A percentile compares a stretch with the other conserved stretches of the same genome.
Conservation (phyloP, 2,329 filamentous ascomycete genomes). For the Myriosclerotinia scirpicola region DNA sequence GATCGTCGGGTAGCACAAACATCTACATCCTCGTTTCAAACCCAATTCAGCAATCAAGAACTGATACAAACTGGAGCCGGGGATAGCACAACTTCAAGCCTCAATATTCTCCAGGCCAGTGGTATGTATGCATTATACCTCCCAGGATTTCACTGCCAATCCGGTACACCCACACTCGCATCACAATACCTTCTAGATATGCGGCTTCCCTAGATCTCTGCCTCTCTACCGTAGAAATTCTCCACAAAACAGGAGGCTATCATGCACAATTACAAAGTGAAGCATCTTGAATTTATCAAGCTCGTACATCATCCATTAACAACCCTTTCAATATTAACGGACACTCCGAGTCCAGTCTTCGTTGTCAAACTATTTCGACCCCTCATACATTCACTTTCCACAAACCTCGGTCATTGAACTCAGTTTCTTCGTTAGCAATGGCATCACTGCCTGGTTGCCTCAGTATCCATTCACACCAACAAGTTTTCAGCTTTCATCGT, state of each 20-base stretch:
- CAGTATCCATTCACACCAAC: too few relatives aligned
- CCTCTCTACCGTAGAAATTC: not conserved
- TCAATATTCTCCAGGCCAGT: not conserved
- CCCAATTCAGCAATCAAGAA: not conserved
- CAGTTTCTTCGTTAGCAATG: not conserved
- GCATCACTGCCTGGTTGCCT: not conserved
- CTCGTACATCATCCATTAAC: not conserved
- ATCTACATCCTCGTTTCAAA: not conserved
- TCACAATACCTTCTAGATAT: not conserved
- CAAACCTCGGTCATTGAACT: not conserved
- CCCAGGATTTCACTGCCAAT: not conserved
- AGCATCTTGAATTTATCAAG: not conserved
- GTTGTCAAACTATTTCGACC: not conserved
- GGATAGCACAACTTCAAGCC: not conserved
- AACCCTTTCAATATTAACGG: not conserved
- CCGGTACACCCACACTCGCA: not conserved
- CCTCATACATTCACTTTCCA: not conserved
- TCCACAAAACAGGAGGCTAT: not conserved
- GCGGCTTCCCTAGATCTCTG: not conserved
- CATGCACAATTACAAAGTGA: not conserved
- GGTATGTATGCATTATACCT: not conserved
- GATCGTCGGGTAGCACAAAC: not conserved
- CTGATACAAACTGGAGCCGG: not conserved
- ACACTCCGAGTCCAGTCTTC: not conserved
- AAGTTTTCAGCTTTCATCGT: not conserved